phyloP scores from a whole-genome alignment of 305 asterid species.

The Euphrasia arctica region DNA sequence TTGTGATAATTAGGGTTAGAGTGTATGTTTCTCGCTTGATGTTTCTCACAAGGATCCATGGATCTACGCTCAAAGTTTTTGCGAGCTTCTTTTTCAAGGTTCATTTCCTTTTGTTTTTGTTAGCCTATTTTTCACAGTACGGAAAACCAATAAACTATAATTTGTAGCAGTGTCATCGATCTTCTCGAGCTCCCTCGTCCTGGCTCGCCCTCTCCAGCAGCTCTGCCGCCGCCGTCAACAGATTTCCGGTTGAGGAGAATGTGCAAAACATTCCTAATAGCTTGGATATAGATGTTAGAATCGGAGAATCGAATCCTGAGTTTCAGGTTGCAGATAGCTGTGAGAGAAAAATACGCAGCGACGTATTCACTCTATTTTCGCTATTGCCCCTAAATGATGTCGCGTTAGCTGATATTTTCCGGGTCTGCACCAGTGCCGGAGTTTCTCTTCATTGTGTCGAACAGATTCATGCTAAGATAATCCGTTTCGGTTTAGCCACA shows the following conservation, averaged over 20 bases:
- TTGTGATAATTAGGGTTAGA: neutral
- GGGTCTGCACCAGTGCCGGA: constrained; percentile 44
- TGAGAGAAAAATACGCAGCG: constrained; percentile 30
- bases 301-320: constrained; percentile 35
- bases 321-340: constrained; percentile 30
- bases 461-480: constrained; percentile 73
- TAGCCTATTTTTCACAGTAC: neutral
- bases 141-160: too few relatives aligned
- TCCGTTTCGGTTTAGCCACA: constrained; percentile 49
- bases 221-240: constrained; percentile 29
- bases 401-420: constrained; percentile 44
- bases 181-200: constrained; percentile 14
- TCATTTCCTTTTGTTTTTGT: neutral
- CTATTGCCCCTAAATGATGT: constrained; percentile 41
- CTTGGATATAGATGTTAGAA: constrained; percentile 16
- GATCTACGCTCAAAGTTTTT: constrained; percentile 20
- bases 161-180: constrained; percentile 21
- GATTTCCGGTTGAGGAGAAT: constrained; percentile 30
- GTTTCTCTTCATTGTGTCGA: constrained; percentile 34
- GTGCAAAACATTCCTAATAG: constrained; percentile 10
- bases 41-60: constrained; percentile 15
- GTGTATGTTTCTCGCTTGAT: constrained; percentile 19
- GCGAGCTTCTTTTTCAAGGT: constrained; percentile 31
- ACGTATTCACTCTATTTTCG: constrained; percentile 38
- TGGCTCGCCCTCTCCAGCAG: constrained; percentile 31